Evolutionary conservation across 2,329 filamentous ascomycete genomes (phyloP).

Genomic region (Diaporthe humulicola): DNA sequence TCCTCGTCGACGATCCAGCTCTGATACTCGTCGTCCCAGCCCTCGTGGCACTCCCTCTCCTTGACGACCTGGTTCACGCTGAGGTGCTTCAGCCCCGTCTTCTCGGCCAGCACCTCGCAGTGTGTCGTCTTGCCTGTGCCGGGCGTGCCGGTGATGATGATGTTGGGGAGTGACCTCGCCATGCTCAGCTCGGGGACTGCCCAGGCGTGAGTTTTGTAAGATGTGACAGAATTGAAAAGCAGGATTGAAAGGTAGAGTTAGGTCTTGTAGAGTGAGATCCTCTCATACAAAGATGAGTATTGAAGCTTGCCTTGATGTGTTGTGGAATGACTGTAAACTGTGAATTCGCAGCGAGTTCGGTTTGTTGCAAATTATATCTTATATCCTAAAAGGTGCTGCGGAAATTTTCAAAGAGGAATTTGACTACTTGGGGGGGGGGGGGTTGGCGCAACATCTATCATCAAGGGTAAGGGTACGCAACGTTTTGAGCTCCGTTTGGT

Average conservation of each 20-base stretch:
- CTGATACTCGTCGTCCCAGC: constrained; percentile 86
- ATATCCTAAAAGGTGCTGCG: not conserved
- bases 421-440: not conserved
- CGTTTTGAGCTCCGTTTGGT: constrained; percentile 4
- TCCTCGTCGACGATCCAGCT: constrained; percentile 98
- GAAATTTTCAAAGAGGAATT: constrained; percentile 16
- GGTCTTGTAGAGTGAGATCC: not conserved
- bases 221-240: not conserved
- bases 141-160: constrained; percentile 95
- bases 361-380: constrained; percentile 26
- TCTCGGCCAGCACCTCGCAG: constrained; percentile 83
- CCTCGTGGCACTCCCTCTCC: constrained; percentile 87
- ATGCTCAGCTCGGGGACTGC: constrained; percentile 39
- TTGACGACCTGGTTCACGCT: constrained; percentile 94
- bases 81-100: constrained; percentile 83
- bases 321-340: no score
- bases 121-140: constrained; percentile 97
- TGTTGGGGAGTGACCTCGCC: constrained; percentile 78
- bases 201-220: not conserved
- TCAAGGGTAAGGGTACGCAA: constrained; percentile 11
- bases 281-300: not conserved
- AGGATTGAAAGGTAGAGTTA: not conserved
- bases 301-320: not conserved
- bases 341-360: not conserved
- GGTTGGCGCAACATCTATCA: accelerated